Percentiles rank a stretch among this genome's conserved stretches.
These are phyloP conservation scores for Calvatia gigantea DNA, from an alignment of 768 basidiomycete species.

Conservation along the genomic window DNA sequence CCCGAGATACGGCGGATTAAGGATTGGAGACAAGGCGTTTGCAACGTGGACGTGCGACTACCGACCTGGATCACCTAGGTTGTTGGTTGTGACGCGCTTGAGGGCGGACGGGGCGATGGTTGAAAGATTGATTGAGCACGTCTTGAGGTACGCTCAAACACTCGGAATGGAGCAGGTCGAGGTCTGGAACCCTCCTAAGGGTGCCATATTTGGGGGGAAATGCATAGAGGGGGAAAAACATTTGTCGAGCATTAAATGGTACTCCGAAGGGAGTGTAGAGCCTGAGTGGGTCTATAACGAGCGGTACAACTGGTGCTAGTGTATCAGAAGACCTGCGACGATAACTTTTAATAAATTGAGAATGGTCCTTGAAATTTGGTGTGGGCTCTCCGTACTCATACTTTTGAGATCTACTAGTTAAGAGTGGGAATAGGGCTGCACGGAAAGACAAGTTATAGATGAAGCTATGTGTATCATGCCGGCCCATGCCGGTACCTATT, in stretches of 20 bases:
- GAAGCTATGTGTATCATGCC: too few relatives aligned
- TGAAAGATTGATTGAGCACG: constrained; percentile 25
- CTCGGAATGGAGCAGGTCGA: constrained; percentile 35
- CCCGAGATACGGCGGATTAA: constrained; percentile 17
- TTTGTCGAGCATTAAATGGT: constrained; percentile 41
- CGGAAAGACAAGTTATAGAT: too few relatives aligned
- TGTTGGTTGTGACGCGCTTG: constrained; percentile 24
- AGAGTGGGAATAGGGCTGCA: too few relatives aligned
- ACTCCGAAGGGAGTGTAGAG: constrained; percentile 26
- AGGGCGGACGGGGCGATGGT: constrained; percentile 24
- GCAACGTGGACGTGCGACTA: constrained; percentile 26
- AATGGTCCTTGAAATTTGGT: too few relatives aligned
- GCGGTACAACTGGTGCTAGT: constrained; percentile 25
- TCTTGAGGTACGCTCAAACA: constrained; percentile 23
- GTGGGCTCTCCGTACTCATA: too few relatives aligned
- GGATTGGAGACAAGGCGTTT: constrained; percentile 13
- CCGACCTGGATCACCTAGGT: constrained; percentile 10
- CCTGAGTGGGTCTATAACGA: constrained; percentile 23
- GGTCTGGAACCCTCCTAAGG: constrained; percentile 37
- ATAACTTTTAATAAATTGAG: too few relatives aligned
- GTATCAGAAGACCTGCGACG: too few relatives aligned
- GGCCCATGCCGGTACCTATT: too few relatives aligned
- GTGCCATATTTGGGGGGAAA: constrained; percentile 24
- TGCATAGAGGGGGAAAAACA: constrained; percentile 32
- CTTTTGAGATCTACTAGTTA: too few relatives aligned